phyloP scores from a whole-genome alignment of 1,284 basidiomycete species.

The Mycena citricolor region DNA sequence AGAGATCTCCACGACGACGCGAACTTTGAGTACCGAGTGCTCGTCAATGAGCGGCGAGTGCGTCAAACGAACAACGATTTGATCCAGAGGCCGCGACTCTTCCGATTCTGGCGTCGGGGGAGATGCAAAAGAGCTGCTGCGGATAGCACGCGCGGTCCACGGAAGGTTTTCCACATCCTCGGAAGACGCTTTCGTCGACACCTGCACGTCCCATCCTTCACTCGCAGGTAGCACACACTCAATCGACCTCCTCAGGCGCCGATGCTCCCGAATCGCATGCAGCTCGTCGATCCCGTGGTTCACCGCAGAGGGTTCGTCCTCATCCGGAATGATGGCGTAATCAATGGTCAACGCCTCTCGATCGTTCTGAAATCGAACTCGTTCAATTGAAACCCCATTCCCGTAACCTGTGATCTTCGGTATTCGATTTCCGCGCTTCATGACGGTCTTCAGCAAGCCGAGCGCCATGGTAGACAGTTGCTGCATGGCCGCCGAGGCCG shows the following conservation, averaged over 20 bases:
- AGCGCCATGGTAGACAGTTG: conserved; percentile 83
- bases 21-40: conserved; percentile 78
- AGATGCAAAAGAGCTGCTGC: conserved; percentile 38
- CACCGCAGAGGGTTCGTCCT: conserved; percentile 48
- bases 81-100: conserved; percentile 46
- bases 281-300: conserved; percentile 58
- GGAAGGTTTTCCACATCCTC: conserved; percentile 72
- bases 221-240: conserved; percentile 78
- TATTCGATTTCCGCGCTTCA: conserved; percentile 71
- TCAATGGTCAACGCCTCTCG: conserved; percentile 83
- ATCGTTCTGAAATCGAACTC: conserved; percentile 75
- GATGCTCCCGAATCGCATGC: conserved; percentile 60
- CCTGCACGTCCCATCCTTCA: conserved; percentile 91
- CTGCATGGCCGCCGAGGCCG: conserved; percentile 55
- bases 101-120: too few relatives aligned
- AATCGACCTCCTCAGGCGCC: conserved; percentile 69
- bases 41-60: conserved; percentile 73
- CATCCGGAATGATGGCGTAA: conserved; percentile 82
- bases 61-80: conserved; percentile 66
- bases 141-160: conserved; percentile 72
- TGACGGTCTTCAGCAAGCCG: conserved; percentile 76
- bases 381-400: conserved; percentile 77
- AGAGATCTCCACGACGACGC: conserved; percentile 78
- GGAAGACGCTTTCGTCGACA: conserved; percentile 67
- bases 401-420: conserved; percentile 82